phyloP scores from a whole-genome alignment of 2,329 filamentous ascomycete species.

The Teratosphaeria gauchensis region DNA sequence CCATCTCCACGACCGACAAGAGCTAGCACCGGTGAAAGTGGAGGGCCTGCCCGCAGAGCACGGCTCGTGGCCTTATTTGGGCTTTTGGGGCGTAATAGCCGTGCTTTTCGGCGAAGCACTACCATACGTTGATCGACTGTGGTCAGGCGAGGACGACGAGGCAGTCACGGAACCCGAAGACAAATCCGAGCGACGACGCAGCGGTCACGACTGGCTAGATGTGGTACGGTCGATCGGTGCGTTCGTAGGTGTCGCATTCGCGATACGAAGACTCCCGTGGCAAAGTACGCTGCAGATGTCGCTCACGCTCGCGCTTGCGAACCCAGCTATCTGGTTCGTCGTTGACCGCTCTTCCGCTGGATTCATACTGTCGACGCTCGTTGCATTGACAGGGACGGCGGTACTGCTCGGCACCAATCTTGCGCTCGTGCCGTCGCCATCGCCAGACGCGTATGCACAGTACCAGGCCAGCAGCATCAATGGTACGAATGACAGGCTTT shows the following conservation, averaged over 20 bases:
- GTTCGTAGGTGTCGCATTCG: slow-evolving; percentile 65
- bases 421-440: slow-evolving; percentile 63
- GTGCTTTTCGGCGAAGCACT: slow-evolving; percentile 68
- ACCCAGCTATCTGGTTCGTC: slow-evolving; percentile 91
- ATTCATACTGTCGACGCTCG: slow-evolving; percentile 64
- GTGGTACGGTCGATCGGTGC: slow-evolving; percentile 60
- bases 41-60: slow-evolving; percentile 40
- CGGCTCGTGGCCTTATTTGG: slow-evolving; percentile 56
- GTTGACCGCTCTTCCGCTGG: slow-evolving; percentile 84
- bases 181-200: slow-evolving; percentile 4
- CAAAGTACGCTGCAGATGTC: slow-evolving; percentile 90
- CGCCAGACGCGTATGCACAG: slow-evolving; percentile 37
- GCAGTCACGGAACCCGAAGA: slow-evolving; percentile 9
- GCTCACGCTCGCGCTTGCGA: slow-evolving; percentile 76
- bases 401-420: slow-evolving; percentile 67
- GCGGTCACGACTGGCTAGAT: slow-evolving; percentile 51
- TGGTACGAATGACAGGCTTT: slow-evolving; percentile 7
- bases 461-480: slow-evolving; percentile 13
- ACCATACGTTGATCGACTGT: slow-evolving; percentile 73
- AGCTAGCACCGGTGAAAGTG: slow-evolving; percentile 53
- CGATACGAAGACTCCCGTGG: slow-evolving; percentile 87
- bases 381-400: slow-evolving; percentile 65
- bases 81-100: slow-evolving; percentile 73
- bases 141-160: slow-evolving; percentile 43
- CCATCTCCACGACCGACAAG: slow-evolving; percentile 62